A percentile compares a stretch with the other conserved stretches of the same genome.
phyloP scores from a whole-genome alignment of 495 filamentous ascomycete species.

The Physcia stellaris region DNA sequence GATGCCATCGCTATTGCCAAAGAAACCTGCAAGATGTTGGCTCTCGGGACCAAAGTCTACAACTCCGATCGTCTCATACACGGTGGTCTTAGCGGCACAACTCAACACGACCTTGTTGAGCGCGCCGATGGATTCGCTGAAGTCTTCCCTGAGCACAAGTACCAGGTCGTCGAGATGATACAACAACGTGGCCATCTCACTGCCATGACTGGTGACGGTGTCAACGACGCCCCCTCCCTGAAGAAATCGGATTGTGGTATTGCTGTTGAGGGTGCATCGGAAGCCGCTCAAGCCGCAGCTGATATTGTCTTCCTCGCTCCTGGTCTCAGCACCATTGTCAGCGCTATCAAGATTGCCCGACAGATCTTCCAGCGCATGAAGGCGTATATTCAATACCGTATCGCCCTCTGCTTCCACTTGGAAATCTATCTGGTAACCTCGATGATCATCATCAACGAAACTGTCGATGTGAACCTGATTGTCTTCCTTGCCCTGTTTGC shows the following conservation, averaged over 20 bases:
- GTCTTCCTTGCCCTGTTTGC: slow-evolving; percentile 69
- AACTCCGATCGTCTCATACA: slow-evolving; percentile 63
- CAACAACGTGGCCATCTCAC: slow-evolving; percentile 93
- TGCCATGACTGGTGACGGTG: slow-evolving; percentile 97
- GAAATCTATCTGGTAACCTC: slow-evolving; percentile 68
- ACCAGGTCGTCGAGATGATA: slow-evolving; percentile 91
- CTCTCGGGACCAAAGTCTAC: slow-evolving; percentile 65
- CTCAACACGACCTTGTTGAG: slow-evolving; percentile 63
- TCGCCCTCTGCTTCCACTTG: slow-evolving; percentile 61
- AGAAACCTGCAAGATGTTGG: slow-evolving; percentile 71
- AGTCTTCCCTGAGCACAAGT: slow-evolving; percentile 97
- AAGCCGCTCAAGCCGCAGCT: slow-evolving; percentile 63
- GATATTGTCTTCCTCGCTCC: slow-evolving; percentile 72
- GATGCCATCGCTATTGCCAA: slow-evolving; percentile 68
- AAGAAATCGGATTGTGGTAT: slow-evolving; percentile 89
- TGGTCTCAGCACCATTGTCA: slow-evolving; percentile 62
- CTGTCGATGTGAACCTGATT: slow-evolving; percentile 50
- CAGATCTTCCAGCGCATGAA: slow-evolving; percentile 79
- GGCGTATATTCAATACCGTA: slow-evolving; percentile 71
- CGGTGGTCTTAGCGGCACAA: slow-evolving; percentile 58
- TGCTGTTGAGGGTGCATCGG: slow-evolving; percentile 62
- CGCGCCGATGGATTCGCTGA: slow-evolving; percentile 63
- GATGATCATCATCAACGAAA: slow-evolving; percentile 66
- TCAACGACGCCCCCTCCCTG: slow-evolving; percentile 90
- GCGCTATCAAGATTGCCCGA: slow-evolving; percentile 65